Evolutionary conservation across 129 eudicot species (phyloP).

Genomic region (Pittosporum tobira): DNA sequence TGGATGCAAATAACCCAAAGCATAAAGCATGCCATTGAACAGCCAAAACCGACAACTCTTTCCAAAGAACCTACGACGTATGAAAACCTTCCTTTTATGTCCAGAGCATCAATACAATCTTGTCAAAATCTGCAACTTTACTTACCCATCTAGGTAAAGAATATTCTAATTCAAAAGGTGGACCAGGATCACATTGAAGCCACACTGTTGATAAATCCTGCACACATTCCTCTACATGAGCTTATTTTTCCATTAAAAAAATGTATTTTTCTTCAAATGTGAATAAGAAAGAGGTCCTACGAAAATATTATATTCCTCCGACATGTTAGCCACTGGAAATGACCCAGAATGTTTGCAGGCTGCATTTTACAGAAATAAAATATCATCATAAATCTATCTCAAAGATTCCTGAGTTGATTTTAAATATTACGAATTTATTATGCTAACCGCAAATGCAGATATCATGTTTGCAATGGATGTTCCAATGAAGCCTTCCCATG

Average conservation of each 20-base stretch:
- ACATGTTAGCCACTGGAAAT: conserved; percentile 78
- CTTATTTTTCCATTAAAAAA: conserved; percentile 3
- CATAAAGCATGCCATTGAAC: conserved; percentile 81
- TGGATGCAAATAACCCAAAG: conserved; percentile 75
- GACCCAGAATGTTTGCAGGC: conserved; percentile 68
- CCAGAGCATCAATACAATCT: background rate
- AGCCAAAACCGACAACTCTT: conserved; percentile 47
- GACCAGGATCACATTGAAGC: conserved; percentile 94
- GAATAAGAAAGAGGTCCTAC: background rate
- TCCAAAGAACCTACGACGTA: conserved; percentile 73
- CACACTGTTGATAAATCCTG: conserved; percentile 83
- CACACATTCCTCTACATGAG: conserved; percentile 14
- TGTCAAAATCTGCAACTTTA: background rate
- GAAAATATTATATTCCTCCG: conserved; percentile 55
- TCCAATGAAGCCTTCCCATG: conserved; percentile 93
- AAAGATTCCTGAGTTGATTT: background rate
- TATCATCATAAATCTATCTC: background rate
- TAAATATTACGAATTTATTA: background rate
- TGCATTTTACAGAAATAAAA: conserved; percentile 19
- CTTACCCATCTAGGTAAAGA: conserved; percentile 30
- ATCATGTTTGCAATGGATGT: conserved; percentile 65
- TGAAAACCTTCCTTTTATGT: conserved; percentile 26
- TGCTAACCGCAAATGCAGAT: conserved; percentile 68
- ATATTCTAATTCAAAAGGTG: conserved; percentile 57
- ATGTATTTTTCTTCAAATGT: background rate